Conservation (phyloP, 2,329 filamentous ascomycete genomes). For the Nemania sp. region DNA sequence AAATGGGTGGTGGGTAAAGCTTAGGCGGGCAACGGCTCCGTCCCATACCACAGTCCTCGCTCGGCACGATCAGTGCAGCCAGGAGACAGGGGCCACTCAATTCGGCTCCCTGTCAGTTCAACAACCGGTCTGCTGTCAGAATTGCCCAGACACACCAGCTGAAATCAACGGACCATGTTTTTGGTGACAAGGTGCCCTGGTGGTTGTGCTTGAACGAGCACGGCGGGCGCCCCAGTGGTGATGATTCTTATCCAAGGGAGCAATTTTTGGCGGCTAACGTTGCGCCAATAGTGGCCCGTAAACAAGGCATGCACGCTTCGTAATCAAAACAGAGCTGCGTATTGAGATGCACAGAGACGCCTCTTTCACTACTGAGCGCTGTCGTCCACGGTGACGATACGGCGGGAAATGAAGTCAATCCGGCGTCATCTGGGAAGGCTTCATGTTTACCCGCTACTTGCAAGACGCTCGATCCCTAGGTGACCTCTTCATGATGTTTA, state of each 20-base stretch:
- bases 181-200: neutral
- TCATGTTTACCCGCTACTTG: neutral
- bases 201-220: neutral
- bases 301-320: slow-evolving; percentile 2
- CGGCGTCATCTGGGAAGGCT: neutral
- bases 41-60: slow-evolving; percentile 9
- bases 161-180: neutral
- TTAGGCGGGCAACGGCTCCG: slow-evolving; percentile 10
- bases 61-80: slow-evolving; percentile 7
- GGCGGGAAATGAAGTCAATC: neutral
- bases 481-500: neutral
- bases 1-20: slow-evolving; percentile 20
- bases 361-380: slow-evolving; percentile 2
- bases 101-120: slow-evolving; percentile 8
- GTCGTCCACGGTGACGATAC: neutral
- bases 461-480: neutral
- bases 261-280: slow-evolving; percentile 9
- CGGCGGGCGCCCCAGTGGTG: neutral
- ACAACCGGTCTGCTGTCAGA: neutral
- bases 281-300: slow-evolving; percentile 12
- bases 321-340: slow-evolving; percentile 1
- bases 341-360: neutral
- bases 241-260: slow-evolving; percentile 6
- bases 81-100: slow-evolving; percentile 20
- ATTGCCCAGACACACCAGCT: neutral